Base-by-base conservation (phyloP, 192 early-diverging fungal species). In the Gamsiella multidivaricata region DNA sequence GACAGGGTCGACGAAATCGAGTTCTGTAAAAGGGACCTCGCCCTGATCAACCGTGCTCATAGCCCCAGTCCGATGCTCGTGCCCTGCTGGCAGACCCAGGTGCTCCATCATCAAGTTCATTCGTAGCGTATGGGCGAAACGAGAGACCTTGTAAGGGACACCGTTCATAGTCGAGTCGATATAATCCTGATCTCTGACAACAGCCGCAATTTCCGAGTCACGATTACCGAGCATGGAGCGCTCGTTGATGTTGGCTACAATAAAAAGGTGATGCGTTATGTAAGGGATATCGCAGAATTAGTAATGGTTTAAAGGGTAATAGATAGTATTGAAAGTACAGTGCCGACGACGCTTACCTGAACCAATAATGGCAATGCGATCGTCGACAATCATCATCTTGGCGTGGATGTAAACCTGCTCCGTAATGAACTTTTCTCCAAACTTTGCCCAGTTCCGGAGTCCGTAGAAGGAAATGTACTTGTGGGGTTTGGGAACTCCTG, bases 361-460 rank as follows among this genome's bases (percentile, higher is more conserved):
- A 3, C 95, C 95, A 69, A 92, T 90, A 25, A 96, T 88, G 23
- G 90, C 93, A 29, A 86, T 83, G 10, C 87, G 85, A 71, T 96
- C 95, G 61, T 96, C 95, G 18, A 94, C 91, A 62, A 96, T 92
- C 90, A 96, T 91, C 51, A 93, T 85, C 82, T 95, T 92, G 61
- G 93, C 88, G 82, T 96, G 94, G 45, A 96, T 90, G 70, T 96
- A 96, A 12, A 96, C 87, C 65, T 92, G 89, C 67, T 96, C 94
- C 0, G 93, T 92, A 4, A 94, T 87, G 68, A 80, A 88, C 37
- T 81, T 62, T 9, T 76, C 80, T 55, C 83, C 76, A 25, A 86
- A 65, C 49, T 60, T 70, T 43, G 74, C 74, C 74, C 74, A 78
- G 54, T 78, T 78, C 7, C 74, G 65, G 2, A 92, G 82, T 0